Percentiles rank a stretch among this genome's conserved stretches.
phyloP scores from a whole-genome alignment of 148 eudicot species.

The Agrostemma githago region DNA sequence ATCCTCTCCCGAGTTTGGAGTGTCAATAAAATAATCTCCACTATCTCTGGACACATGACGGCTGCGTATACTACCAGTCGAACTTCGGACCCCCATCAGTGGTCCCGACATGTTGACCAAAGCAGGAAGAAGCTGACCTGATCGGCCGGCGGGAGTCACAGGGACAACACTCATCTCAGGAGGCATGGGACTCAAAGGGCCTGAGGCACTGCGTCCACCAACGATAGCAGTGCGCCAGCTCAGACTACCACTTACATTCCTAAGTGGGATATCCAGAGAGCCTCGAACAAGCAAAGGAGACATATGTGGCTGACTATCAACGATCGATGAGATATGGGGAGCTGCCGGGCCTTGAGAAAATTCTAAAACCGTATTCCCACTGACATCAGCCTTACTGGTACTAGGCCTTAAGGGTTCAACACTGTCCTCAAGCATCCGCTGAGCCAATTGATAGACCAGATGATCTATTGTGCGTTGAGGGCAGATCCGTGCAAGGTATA shows the following conservation, averaged over 20 bases:
- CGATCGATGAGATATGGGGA: slow-evolving; percentile 57
- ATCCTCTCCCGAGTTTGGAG: slow-evolving; percentile 95
- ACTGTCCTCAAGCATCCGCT: slow-evolving; percentile 90
- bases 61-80: slow-evolving; percentile 91
- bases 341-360: slow-evolving; percentile 88
- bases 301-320: slow-evolving; percentile 94
- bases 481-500: slow-evolving; percentile 93
- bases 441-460: slow-evolving; percentile 87
- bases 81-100: slow-evolving; percentile 90
- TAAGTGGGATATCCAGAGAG: slow-evolving; percentile 84
- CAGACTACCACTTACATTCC: slow-evolving; percentile 85
- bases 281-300: slow-evolving; percentile 97
- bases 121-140: slow-evolving; percentile 93
- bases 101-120: slow-evolving; percentile 98
- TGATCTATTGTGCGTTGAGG: slow-evolving; percentile 97
- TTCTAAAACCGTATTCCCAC: slow-evolving; percentile 60
- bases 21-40: slow-evolving; percentile 93
- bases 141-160: slow-evolving; percentile 73
- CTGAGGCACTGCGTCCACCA: slow-evolving; percentile 92
- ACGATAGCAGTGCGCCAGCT: slow-evolving; percentile 93
- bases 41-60: slow-evolving; percentile 98
- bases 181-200: slow-evolving; percentile 91
- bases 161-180: slow-evolving; percentile 86
- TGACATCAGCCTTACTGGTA: slow-evolving; percentile 57
- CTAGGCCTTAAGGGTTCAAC: slow-evolving; percentile 67